Conservation (phyloP, 306 rosid genomes). For the Dryas drummondii region DNA sequence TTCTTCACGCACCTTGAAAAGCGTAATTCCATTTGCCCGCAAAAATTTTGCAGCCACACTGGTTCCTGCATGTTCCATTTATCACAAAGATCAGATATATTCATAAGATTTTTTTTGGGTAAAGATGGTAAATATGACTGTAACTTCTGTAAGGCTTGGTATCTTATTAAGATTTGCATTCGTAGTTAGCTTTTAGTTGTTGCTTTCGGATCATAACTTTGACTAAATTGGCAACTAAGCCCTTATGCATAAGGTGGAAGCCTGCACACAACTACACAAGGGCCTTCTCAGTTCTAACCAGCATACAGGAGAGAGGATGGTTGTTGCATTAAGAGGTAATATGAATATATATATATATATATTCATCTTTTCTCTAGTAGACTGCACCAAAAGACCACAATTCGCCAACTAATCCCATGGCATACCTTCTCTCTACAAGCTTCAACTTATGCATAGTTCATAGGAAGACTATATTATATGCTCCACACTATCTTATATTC, state of each 20-base stretch:
- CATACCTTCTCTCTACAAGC: background rate
- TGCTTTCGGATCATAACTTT: background rate
- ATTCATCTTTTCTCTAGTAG: background rate
- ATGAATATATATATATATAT: background rate
- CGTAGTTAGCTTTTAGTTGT: background rate
- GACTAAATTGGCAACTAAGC: background rate
- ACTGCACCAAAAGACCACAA: background rate
- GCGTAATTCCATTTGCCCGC: conserved; percentile 59
- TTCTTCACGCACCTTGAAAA: conserved; percentile 66
- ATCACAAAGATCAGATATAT: background rate
- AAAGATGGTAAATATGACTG: background rate
- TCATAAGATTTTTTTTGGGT: background rate
- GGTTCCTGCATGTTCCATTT: conserved; percentile 44
- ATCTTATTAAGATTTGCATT: background rate
- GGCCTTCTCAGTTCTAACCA: background rate
- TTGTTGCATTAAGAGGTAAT: background rate
- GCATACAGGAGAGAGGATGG: background rate
- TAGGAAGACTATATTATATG: background rate
- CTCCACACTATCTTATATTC: background rate
- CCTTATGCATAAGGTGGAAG: background rate
- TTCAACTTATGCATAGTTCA: background rate
- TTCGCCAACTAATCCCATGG: background rate
- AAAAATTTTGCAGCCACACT: conserved; percentile 55
- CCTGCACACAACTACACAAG: background rate
- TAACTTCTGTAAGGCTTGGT: background rate